Evolutionary conservation across 2,329 filamentous ascomycete species (phyloP), one percentile per base, ranked within the genome.

Genomic region (Septoria linicola): DNA sequence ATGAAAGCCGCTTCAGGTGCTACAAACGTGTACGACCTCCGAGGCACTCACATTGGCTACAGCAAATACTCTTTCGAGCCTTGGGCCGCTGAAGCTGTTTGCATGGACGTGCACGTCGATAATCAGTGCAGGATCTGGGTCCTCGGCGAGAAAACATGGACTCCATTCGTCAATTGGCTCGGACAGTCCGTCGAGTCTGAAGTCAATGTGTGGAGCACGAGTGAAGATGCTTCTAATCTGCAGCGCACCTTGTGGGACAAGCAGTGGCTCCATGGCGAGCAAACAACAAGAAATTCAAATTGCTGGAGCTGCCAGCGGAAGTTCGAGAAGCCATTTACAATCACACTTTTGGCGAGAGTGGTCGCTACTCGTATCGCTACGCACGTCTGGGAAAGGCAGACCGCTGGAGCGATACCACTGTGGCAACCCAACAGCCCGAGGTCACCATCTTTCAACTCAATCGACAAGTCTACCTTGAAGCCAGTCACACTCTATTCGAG

Each of bases 251-350:
- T 43, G 6, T 43, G 41, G 46, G 46, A 54, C 20, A 46, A 34
- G 32, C 55, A 58, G 39, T 58, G 55, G 55, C 20, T 37, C 7
- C 50, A 41, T 58, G 52, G 44, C 35, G 3, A 14, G 7, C 27
- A 13, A 53, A 53, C 27, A 16, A 30, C 1, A 54, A 57, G 25
- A 34, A 23, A 2, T 57, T 57, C 41, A 27, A 10, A 3, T 36
- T 65, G 13, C 16, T 59, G 2, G 21, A 53, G 1, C 41, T 66
- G 16, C 63, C 64, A 2, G 27, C 34, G 2, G 64, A 66, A 34
- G 41, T 66, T n/a, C 59, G 64, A 8, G 52, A 62, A 3, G 5
- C 35, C 2, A 60, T 65, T 25, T 64, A 61, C 43, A 19, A 20
- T 7, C 41, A 50, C 19, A 34, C 43, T 6, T 53, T 57, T 13